Conservation (phyloP, 116 monocot species). For the Posidonia oceanica region DNA sequence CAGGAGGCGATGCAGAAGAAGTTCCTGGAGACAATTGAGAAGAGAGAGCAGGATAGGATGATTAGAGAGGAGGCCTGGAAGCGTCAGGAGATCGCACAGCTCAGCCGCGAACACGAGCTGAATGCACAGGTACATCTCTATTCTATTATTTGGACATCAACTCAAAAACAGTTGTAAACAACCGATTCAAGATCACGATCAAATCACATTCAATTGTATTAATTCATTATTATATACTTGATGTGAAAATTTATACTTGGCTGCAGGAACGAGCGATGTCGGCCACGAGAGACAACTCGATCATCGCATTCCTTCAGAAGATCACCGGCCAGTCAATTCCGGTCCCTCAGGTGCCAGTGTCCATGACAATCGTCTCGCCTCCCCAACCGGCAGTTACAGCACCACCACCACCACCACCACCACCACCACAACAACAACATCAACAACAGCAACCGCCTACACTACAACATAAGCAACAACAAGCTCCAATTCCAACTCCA, state of each 20-base stretch:
- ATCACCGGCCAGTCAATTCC: slow-evolving; percentile 22
- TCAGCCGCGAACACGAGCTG: slow-evolving; percentile 46
- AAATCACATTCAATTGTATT: too few relatives aligned
- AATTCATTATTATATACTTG: too few relatives aligned
- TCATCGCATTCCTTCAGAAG: slow-evolving; percentile 57
- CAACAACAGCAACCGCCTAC: not conserved
- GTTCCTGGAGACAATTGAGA: slow-evolving; percentile 59
- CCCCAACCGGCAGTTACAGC: not conserved
- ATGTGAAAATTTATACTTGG: not conserved
- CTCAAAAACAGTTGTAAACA: not conserved
- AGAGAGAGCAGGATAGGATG: slow-evolving; percentile 50
- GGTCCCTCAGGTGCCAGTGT: slow-evolving; percentile 7
- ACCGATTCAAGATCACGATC: too few relatives aligned
- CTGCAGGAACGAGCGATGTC: slow-evolving; percentile 48
- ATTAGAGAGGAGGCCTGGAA: slow-evolving; percentile 69
- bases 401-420: not conserved
- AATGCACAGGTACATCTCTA: slow-evolving; percentile 14
- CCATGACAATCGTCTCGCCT: not conserved
- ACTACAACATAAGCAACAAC: not conserved
- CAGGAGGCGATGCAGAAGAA: slow-evolving; percentile 72
- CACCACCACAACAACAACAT: not conserved
- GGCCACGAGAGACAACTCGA: slow-evolving; percentile 43
- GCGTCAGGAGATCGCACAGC: slow-evolving; percentile 61
- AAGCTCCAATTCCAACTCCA: slow-evolving; percentile 1
- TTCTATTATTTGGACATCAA: not conserved